Percentiles rank a stretch among this genome's conserved stretches.
Evolutionary conservation across 345 rosid genomes (phyloP).

Genomic region (Boechera retrofracta): DNA sequence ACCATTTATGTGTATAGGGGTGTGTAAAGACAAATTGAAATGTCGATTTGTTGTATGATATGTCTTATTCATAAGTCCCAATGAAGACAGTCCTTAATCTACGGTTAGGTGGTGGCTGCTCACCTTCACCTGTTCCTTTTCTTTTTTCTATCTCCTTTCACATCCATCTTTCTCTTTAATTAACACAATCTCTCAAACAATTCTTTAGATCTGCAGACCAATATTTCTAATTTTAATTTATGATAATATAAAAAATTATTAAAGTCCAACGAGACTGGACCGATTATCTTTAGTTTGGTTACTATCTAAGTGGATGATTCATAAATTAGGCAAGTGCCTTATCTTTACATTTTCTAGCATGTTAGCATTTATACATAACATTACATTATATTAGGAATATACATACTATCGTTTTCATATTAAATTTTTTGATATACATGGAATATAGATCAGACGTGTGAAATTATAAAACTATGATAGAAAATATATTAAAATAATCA

Average conservation of each 20-base stretch:
- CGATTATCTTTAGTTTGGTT: slow-evolving; percentile 19
- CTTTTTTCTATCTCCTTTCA: slow-evolving; percentile 28
- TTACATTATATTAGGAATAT: neutral
- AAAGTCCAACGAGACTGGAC: slow-evolving; percentile 19
- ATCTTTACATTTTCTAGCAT: slow-evolving; percentile 4
- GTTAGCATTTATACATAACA: neutral
- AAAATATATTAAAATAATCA: neutral
- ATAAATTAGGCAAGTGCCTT: neutral
- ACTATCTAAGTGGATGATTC: neutral
- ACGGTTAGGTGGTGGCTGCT: slow-evolving; percentile 78
- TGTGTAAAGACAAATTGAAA: slow-evolving; percentile 20
- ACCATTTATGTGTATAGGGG: neutral
- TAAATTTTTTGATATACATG: neutral
- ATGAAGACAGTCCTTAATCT: slow-evolving; percentile 38
- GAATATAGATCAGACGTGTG: neutral
- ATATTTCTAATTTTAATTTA: neutral
- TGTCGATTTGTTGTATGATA: slow-evolving; percentile 24
- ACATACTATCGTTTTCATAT: neutral
- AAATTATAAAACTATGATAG: neutral
- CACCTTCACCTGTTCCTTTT: slow-evolving; percentile 59
- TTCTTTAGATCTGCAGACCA: neutral
- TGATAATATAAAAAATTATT: neutral
- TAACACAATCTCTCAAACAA: neutral
- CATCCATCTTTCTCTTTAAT: slow-evolving; percentile 25
- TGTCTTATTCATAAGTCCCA: slow-evolving; percentile 40